Base-by-base conservation (phyloP, 352 stramenopile species). In the Globisporangium iwayamae region DNA sequence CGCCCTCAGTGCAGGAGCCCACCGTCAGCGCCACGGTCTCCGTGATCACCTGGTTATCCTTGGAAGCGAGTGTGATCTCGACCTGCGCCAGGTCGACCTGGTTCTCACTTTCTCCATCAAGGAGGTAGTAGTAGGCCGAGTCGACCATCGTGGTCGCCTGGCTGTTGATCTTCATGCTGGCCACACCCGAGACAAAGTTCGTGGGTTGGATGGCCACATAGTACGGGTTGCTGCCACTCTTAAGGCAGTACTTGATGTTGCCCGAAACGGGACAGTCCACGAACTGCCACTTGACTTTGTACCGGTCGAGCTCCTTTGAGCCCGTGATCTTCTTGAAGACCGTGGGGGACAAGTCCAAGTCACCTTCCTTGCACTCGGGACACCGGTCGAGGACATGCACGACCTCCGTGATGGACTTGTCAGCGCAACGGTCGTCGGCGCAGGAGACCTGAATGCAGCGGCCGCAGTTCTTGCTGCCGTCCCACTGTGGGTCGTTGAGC, bases 331-430 rank as follows among this genome's bases (percentile, higher is more conserved):
- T 62, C 0, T 60, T 45, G 59, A 80, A 84, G 20, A 84, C 71
- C 3, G 52, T 67, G 0, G 73, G 70, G n/a, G 71, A 82, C 25
- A 89, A 46, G 74, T 86, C 60, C 69, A 82, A 51, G 55, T 89
- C 83, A 34, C 85, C 85, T 16, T 85, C 47, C 32, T 66, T 66
- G 72, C 85, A 93, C 65, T 91, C 85, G 1, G 85, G 85, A 55
- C 85, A 93, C 2, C 78, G 77, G 65, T 93, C 83, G 10, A 90
- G 63, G 50, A 93, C 74, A 56, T 91, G 74, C 43, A 91, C 75
- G 32, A 84, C 59, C 25, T 81, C 64, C 2, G 66, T 78, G 51
- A 48, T 80, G 39, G 56, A 69, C 52, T 75, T 65, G 64, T 83
- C 71, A 13, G 66, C 36, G 47, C 83, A 92, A n/a, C n/a, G 0